Conservation (phyloP, 495 filamentous ascomycete genomes). For the Penicillium pulvis region DNA sequence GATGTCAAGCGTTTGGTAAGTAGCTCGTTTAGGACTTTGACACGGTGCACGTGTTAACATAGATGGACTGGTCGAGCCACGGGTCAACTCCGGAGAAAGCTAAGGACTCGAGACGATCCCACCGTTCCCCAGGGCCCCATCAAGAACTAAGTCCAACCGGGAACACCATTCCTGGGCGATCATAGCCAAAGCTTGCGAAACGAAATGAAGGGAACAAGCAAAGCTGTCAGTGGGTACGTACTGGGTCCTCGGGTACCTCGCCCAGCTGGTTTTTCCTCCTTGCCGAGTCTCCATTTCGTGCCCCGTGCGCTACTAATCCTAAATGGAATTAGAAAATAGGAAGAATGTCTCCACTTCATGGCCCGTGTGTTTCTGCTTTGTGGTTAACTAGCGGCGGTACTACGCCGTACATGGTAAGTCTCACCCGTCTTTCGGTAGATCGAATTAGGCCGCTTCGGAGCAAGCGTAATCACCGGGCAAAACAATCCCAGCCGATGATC, state of each 20-base stretch:
- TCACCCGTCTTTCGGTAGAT: constrained; percentile 32
- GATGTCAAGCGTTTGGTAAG: background rate
- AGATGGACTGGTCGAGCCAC: constrained; percentile 14
- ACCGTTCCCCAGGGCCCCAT: constrained; percentile 1
- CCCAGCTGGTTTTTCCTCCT: background rate
- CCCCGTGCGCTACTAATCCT: constrained; percentile 19
- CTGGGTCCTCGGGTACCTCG: constrained; percentile 13
- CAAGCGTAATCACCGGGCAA: background rate
- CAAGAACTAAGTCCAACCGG: background rate
- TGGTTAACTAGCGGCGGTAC: constrained; percentile 12
- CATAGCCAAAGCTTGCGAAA: background rate
- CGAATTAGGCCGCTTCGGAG: constrained; percentile 16
- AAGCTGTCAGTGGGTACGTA: constrained; percentile 12
- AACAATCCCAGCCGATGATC: constrained; percentile 20
- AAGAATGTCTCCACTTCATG: constrained; percentile 16
- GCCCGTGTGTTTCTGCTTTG: background rate
- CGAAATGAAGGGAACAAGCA: constrained; percentile 3
- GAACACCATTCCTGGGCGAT: constrained; percentile 3
- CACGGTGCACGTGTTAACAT: background rate
- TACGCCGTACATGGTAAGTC: constrained; percentile 33
- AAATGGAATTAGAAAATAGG: background rate
- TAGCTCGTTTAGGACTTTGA: background rate
- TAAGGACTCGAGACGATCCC: constrained; percentile 8
- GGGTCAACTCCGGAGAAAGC: constrained; percentile 19
- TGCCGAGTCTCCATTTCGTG: constrained; percentile 10